Base-by-base conservation (phyloP, 345 rosid genomes). In the Anastatica hierochuntica region DNA sequence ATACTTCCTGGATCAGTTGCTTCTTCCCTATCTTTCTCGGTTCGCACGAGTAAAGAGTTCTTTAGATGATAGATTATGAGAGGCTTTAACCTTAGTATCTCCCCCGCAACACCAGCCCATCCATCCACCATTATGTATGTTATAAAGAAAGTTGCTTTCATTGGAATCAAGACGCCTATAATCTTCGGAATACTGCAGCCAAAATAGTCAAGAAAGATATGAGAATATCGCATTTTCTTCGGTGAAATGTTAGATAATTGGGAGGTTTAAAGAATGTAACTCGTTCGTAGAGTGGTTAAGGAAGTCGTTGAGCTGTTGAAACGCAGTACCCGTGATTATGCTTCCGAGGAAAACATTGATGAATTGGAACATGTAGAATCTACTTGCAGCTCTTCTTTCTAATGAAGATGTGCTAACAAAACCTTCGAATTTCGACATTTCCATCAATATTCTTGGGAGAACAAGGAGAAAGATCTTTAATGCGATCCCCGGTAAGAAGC, bases 31-130 rank as follows among this genome's bases (percentile, higher is more conserved):
- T 92, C 98, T 67, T 81, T 84, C 56, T 82, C 94, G 0, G 96
- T 92, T 77, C 90, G 78, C 55, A 88, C 96, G 19, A 88, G 33
- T 70, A 92, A 88, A 21, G 74, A 75, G 51, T 70, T 88, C 67
- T 92, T 92, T 47, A 88, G 40, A 72, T 85, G 98, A 62, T 81
- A 92, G 14, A 92, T 73, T 58, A 92, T 76, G 54, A 92, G 74
- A 3, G 94, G 95, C 59, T 78, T 85, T 67, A 92, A 56, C 68
- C 98, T 74, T 46, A 92, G 62, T 50, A 88, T 88, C 76, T 92
- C 96, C 23, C 81, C 98, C 27, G 98, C 98, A 15, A 83, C 92
- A 59, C 98, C 96, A 30, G 98, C 96, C 96, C 98, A 92, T 42
- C 98, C 98, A 50, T 87, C 98, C 40, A 87, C 98, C 96, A 87